phyloP scores from a whole-genome alignment of 2,329 filamentous ascomycete genomes.

The Fusarium pseudoanthophilum region DNA sequence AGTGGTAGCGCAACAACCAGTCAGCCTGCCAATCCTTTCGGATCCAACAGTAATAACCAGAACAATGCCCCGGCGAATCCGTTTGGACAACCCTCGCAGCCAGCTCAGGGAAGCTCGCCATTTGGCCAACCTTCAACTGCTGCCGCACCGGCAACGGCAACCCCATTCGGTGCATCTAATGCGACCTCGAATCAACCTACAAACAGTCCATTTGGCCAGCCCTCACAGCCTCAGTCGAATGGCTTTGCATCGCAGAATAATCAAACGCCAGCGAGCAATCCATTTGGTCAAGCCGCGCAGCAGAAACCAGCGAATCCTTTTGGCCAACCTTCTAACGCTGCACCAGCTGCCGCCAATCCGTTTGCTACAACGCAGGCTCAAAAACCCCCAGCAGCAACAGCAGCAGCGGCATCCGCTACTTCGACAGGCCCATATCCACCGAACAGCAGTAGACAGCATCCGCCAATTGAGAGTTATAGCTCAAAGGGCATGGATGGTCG shows the following conservation, averaged over 20 bases:
- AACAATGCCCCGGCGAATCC: constrained; percentile 34
- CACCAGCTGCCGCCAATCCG: constrained; percentile 37
- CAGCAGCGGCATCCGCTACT: constrained; percentile 14
- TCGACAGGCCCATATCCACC: constrained; percentile 57
- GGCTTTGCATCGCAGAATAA: constrained; percentile 39
- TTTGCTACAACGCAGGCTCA: constrained; percentile 36
- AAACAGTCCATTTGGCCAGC: constrained; percentile 46
- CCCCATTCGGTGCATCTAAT: constrained; percentile 43
- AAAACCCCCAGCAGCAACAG: background rate
- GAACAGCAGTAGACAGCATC: constrained; percentile 57
- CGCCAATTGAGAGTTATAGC: constrained; percentile 57
- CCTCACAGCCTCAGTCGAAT: constrained; percentile 37
- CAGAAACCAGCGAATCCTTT: constrained; percentile 37
- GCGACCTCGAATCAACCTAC: constrained; percentile 29
- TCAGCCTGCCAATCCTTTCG: constrained; percentile 37
- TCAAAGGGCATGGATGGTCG: constrained; percentile 55
- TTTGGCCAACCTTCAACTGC: constrained; percentile 35
- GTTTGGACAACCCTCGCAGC: constrained; percentile 43
- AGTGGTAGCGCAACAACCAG: constrained; percentile 21
- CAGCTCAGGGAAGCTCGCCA: constrained; percentile 28
- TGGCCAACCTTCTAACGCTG: constrained; percentile 40
- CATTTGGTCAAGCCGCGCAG: constrained; percentile 43
- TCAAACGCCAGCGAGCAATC: constrained; percentile 35
- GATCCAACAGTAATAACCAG: constrained; percentile 28
- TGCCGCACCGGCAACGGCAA: constrained; percentile 34